Conservation (phyloP, 495 filamentous ascomycete genomes). For the Corynascus novoguineensis region DNA sequence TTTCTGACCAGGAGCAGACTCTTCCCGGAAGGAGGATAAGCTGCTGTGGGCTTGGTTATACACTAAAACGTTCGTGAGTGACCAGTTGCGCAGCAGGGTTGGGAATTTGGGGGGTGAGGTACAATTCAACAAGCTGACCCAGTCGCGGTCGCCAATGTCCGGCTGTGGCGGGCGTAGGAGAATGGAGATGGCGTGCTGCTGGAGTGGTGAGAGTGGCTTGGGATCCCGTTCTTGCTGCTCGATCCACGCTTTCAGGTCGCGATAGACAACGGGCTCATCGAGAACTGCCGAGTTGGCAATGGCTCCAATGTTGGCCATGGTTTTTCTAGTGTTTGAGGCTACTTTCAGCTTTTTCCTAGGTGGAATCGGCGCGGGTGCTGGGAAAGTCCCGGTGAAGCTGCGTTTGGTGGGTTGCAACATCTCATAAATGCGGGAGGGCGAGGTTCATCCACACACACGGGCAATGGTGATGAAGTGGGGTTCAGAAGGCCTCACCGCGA, state of each 20-base stretch:
- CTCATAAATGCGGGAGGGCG: neutral
- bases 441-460: neutral
- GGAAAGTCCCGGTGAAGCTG: neutral
- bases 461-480: neutral
- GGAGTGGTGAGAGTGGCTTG: conserved; percentile 28
- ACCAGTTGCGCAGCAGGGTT: too few species aligned
- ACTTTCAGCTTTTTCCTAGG: neutral
- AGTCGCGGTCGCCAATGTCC: conserved; percentile 30
- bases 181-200: conserved; percentile 28
- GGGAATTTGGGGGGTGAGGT: conserved; percentile 10
- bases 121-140: conserved; percentile 35
- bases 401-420: neutral
- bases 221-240: conserved; percentile 26
- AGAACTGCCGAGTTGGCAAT: neutral
- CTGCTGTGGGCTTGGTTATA: conserved; percentile 15
- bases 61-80: conserved; percentile 13
- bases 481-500: neutral
- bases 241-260: conserved; percentile 35
- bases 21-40: conserved; percentile 4
- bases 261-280: conserved; percentile 23
- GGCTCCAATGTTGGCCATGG: neutral
- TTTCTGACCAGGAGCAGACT: neutral
- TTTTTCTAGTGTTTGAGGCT: neutral
- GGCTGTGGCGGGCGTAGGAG: conserved; percentile 30
- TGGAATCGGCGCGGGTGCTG: neutral